Conservation (phyloP, 2,329 filamentous ascomycete genomes). For the Colletotrichum sp. region DNA sequence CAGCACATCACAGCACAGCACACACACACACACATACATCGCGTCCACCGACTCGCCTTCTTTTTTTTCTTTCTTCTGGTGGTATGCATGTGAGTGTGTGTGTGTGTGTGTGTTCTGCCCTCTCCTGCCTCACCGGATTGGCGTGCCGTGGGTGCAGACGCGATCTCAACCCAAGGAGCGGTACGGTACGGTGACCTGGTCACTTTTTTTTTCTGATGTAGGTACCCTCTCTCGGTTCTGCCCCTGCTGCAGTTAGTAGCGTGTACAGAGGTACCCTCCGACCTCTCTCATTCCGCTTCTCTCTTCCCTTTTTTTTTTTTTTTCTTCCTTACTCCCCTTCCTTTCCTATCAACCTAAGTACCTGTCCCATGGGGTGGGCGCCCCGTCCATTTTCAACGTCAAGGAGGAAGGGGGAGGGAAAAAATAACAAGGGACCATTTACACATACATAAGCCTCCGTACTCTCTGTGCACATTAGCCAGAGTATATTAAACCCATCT, state of each 20-base stretch:
- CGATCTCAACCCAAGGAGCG: conserved; percentile 4
- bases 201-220: conserved; percentile 2
- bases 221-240: conserved; percentile 15
- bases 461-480: background rate
- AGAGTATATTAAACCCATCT: conserved; percentile 18
- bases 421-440: conserved; percentile 9
- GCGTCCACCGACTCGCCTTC: background rate
- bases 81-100: background rate
- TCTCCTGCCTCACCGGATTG: conserved; percentile 12
- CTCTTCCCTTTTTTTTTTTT: background rate
- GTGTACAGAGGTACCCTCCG: conserved; percentile 12
- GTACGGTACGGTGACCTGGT: conserved; percentile 1
- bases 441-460: background rate
- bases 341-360: conserved; percentile 2
- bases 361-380: background rate
- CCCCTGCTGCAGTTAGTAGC: conserved; percentile 5
- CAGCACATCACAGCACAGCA: background rate
- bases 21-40: background rate
- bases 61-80: background rate
- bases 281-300: conserved; percentile 12
- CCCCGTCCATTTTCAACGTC: conserved; percentile 10
- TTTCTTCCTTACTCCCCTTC: background rate
- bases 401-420: background rate
- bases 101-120: background rate
- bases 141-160: conserved; percentile 8